These are phyloP conservation scores for Amanita thiersii DNA, from an alignment of 768 basidiomycete genomes.

Conservation along the genomic window DNA sequence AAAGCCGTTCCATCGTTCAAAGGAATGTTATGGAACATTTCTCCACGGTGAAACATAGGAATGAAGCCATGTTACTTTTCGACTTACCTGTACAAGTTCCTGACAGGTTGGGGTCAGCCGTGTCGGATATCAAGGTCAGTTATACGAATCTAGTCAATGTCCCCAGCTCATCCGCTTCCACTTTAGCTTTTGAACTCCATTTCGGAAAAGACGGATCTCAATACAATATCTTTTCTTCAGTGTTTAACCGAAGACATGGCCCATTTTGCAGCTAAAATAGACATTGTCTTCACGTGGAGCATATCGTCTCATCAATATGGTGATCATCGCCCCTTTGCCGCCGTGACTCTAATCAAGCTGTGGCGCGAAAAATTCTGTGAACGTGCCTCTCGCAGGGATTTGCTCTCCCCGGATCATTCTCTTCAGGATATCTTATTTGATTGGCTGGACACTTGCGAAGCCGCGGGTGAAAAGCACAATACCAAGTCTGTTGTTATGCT, in stretches of 20 bases:
- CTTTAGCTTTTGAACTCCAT: slow-evolving; percentile 73
- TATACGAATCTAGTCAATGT: neutral
- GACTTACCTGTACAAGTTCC: slow-evolving; percentile 55
- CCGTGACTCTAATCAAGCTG: slow-evolving; percentile 55
- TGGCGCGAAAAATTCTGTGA: slow-evolving; percentile 57
- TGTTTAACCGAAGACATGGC: slow-evolving; percentile 29
- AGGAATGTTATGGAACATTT: slow-evolving; percentile 49
- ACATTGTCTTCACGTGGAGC: slow-evolving; percentile 73
- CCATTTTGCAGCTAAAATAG: slow-evolving; percentile 59
- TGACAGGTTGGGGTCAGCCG: slow-evolving; percentile 54
- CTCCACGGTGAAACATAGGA: slow-evolving; percentile 64
- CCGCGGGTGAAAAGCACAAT: slow-evolving; percentile 48
- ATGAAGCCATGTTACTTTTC: slow-evolving; percentile 73
- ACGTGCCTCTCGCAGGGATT: slow-evolving; percentile 54
- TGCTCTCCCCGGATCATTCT: slow-evolving; percentile 49
- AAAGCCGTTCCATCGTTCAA: slow-evolving; percentile 34
- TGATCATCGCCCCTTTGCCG: slow-evolving; percentile 72
- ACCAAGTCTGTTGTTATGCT: slow-evolving; percentile 55
- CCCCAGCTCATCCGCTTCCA: slow-evolving; percentile 5
- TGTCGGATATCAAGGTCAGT: slow-evolving; percentile 40
- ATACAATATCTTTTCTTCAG: slow-evolving; percentile 50
- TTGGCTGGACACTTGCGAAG: slow-evolving; percentile 67
- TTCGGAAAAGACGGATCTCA: slow-evolving; percentile 53
- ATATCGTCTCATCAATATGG: slow-evolving; percentile 78
- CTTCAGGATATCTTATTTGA: slow-evolving; percentile 75